Evolutionary conservation across 2,329 filamentous ascomycete genomes (phyloP).

Genomic region (Fonsecaea multimorphosa): DNA sequence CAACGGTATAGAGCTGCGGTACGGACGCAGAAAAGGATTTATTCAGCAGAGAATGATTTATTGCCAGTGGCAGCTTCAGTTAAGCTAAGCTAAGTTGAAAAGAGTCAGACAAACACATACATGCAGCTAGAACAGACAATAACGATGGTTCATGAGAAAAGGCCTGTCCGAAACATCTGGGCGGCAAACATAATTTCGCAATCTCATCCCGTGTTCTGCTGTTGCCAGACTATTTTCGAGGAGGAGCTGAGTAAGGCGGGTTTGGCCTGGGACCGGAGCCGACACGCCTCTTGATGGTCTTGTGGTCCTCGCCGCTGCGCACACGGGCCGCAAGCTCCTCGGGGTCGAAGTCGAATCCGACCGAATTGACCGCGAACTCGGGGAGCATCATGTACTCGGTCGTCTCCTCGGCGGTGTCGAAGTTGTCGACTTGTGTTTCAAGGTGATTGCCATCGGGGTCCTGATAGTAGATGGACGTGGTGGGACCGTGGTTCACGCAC

Average conservation of each 20-base stretch:
- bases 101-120: no score
- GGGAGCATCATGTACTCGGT: conserved; percentile 9
- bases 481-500: conserved; percentile 57
- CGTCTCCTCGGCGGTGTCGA: conserved; percentile 15
- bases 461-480: conserved; percentile 55
- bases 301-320: conserved; percentile 10
- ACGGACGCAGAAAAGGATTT: no score
- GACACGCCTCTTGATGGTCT: conserved; percentile 9
- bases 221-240: not conserved
- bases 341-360: conserved; percentile 13
- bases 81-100: no score
- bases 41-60: no score
- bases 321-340: conserved; percentile 6
- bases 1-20: no score
- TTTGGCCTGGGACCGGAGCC: not conserved
- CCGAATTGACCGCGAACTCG: conserved; percentile 4
- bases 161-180: no score
- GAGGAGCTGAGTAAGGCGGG: conserved; percentile 1
- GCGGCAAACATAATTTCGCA: no score
- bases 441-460: conserved; percentile 59
- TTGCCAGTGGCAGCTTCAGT: no score
- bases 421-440: conserved; percentile 48
- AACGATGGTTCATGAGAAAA: no score
- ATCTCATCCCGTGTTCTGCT: no score
- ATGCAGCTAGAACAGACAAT: no score